Percentiles rank a stretch among this genome's conserved stretches.
Conservation (phyloP, 192 early-diverging fungal species). For the Podila verticillata region DNA sequence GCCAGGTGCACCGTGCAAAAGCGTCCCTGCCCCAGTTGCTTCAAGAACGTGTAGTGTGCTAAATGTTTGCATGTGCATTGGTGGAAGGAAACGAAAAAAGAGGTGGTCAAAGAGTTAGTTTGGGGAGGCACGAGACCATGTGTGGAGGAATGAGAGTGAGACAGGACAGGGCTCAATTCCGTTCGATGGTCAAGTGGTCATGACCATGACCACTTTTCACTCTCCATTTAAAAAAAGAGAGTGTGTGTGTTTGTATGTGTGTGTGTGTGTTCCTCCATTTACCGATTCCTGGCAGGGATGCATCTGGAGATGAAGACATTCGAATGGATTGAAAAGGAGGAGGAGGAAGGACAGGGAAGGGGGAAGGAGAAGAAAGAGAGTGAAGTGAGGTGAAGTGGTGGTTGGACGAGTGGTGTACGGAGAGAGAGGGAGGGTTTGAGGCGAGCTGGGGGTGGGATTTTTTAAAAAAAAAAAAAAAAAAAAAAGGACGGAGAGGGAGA, state of each 20-base stretch:
- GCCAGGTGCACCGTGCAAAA: slow-evolving; percentile 84
- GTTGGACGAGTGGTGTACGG: not conserved
- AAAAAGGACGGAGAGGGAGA: not conserved
- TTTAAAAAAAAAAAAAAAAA: not conserved
- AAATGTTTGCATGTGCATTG: slow-evolving; percentile 24
- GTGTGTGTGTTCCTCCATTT: too few relatives aligned
- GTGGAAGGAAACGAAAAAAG: slow-evolving; percentile 11
- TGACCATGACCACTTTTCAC: too few relatives aligned
- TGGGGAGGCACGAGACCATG: too few relatives aligned
- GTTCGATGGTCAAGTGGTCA: slow-evolving; percentile 10
- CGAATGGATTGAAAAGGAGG: not conserved
- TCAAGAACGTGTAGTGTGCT: slow-evolving; percentile 79
- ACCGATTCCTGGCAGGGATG: slow-evolving; percentile 41
- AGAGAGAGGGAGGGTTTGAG: not conserved
- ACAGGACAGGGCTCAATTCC: not conserved
- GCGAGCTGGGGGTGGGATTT: not conserved
- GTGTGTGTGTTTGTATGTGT: too few relatives aligned
- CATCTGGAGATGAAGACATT: slow-evolving; percentile 38
- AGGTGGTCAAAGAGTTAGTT: not conserved
- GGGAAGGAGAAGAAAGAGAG: too few relatives aligned
- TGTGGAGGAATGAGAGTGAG: not conserved
- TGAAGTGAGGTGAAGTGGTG: not conserved
- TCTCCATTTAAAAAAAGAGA: not conserved
- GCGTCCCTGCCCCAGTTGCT: slow-evolving; percentile 80
- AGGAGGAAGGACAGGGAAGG: not conserved